These are phyloP conservation scores for Begonia loranthoides DNA, from an alignment of 306 rosid species.

Conservation along the genomic window DNA sequence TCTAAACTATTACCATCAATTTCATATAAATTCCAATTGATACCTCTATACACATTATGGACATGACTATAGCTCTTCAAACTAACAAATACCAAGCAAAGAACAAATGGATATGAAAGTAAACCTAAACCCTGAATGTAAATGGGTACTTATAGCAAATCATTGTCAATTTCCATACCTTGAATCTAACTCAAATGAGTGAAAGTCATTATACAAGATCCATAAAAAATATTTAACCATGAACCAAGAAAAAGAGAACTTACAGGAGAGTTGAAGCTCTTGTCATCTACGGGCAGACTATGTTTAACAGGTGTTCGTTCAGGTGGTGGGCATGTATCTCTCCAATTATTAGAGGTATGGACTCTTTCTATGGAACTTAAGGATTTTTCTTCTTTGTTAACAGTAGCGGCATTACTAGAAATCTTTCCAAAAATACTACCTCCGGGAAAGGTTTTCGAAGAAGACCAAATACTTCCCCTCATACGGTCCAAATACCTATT, in stretches of 20 bases:
- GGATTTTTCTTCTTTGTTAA: conserved; percentile 52
- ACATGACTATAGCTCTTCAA: too few relatives aligned
- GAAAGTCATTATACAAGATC: too few relatives aligned
- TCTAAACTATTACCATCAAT: too few relatives aligned
- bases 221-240: too few relatives aligned
- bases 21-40: too few relatives aligned
- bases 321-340: conserved; percentile 41
- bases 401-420: conserved; percentile 28
- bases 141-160: too few relatives aligned
- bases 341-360: conserved; percentile 39
- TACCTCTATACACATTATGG: too few relatives aligned
- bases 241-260: conserved; percentile 19
- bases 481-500: conserved; percentile 82
- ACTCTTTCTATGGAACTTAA: conserved; percentile 51
- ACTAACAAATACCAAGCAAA: too few relatives aligned
- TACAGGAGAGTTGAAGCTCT: conserved; percentile 52
- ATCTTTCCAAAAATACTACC: conserved; percentile 68
- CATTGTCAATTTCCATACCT: too few relatives aligned
- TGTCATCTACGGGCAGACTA: conserved; percentile 53
- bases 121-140: too few relatives aligned
- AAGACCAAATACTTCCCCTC: conserved; percentile 78
- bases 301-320: conserved; percentile 52
- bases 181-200: too few relatives aligned
- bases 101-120: too few relatives aligned
- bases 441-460: conserved; percentile 87